phyloP scores from a whole-genome alignment of 2,329 filamentous ascomycete genomes.

The Thielaviopsis euricoi region DNA sequence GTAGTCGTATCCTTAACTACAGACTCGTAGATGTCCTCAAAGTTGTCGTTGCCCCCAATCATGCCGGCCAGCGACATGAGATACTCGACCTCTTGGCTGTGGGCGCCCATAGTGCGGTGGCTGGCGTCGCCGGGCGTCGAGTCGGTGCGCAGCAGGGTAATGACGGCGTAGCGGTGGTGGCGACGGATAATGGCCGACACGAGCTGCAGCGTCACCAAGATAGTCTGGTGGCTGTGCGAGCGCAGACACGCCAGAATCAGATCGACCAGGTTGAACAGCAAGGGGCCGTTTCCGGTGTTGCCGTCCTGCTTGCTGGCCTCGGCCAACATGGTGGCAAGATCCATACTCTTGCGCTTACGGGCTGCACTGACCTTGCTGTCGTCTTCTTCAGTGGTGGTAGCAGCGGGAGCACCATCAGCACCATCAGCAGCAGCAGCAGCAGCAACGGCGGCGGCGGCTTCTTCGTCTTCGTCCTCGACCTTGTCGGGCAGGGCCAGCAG shows the following conservation, averaged over 20 bases:
- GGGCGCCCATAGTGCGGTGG: slow-evolving; percentile 53
- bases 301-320: slow-evolving; percentile 51
- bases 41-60: slow-evolving; percentile 51
- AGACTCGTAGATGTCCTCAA: slow-evolving; percentile 56
- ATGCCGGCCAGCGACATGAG: slow-evolving; percentile 52
- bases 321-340: slow-evolving; percentile 66
- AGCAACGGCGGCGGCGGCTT: too few relatives aligned
- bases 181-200: slow-evolving; percentile 72
- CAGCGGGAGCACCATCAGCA: neutral
- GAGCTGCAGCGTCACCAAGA: slow-evolving; percentile 75
- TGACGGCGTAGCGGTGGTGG: slow-evolving; percentile 74
- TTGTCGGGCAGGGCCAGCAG: slow-evolving; percentile 49
- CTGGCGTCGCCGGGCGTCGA: slow-evolving; percentile 32
- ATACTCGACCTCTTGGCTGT: slow-evolving; percentile 58
- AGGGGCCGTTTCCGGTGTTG: slow-evolving; percentile 45
- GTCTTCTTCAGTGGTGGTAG: neutral
- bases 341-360: slow-evolving; percentile 74
- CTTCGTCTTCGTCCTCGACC: neutral
- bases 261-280: slow-evolving; percentile 86
- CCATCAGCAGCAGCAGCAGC: neutral
- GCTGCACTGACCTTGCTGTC: slow-evolving; percentile 44
- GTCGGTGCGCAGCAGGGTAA: slow-evolving; percentile 56
- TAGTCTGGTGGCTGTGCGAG: slow-evolving; percentile 75
- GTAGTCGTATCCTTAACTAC: slow-evolving; percentile 56
- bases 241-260: slow-evolving; percentile 71